Conservation (phyloP, 306 rosid genomes). For the Quercus robur region DNA sequence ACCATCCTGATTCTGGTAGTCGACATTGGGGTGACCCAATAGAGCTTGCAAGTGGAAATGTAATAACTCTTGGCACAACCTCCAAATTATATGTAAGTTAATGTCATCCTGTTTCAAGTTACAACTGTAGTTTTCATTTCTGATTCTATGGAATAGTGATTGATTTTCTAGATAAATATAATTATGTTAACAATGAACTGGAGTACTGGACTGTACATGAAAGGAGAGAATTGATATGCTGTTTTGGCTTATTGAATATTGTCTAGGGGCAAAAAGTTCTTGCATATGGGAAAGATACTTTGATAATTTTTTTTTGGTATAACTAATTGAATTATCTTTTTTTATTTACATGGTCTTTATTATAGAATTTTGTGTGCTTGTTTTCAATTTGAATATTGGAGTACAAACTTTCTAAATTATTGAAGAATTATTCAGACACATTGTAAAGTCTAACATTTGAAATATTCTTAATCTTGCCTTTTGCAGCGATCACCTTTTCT, state of each 20-base stretch:
- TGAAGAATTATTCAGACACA: neutral
- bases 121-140: constrained; percentile 10
- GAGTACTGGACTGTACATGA: neutral
- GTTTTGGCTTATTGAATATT: neutral
- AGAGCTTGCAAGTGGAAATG: constrained; percentile 78
- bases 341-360: neutral
- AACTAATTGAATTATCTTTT: neutral
- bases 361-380: neutral
- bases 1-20: constrained; percentile 61
- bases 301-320: neutral
- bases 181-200: neutral
- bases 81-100: constrained; percentile 70
- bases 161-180: neutral
- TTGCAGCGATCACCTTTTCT: neutral
- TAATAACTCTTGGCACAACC: constrained; percentile 88
- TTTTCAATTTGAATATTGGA: neutral
- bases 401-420: neutral
- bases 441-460: neutral
- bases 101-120: constrained; percentile 16
- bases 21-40: constrained; percentile 78
- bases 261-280: neutral
- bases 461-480: neutral
- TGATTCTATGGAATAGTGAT: neutral
- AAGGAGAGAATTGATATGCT: neutral
- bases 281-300: neutral